A percentile compares a stretch with the other conserved stretches of the same genome.
These are phyloP conservation scores for Cucurbitaria berberidis DNA, from an alignment of 2,329 filamentous ascomycete genomes.

Conservation along the genomic window DNA sequence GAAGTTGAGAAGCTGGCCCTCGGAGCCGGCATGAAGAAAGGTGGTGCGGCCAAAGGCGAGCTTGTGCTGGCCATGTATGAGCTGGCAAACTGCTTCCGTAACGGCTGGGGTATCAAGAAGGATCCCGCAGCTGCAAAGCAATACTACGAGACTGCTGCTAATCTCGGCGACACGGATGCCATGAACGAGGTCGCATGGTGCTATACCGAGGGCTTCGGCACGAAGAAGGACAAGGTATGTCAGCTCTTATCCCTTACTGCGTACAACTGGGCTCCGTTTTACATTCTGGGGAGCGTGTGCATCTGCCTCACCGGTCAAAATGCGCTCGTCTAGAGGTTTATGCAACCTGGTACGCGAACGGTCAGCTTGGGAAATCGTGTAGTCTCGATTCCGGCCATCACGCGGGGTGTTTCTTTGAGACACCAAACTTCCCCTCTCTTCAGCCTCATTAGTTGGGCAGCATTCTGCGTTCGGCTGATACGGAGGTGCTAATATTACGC, in stretches of 20 bases:
- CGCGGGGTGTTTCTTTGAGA: constrained; percentile 36
- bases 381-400: constrained; percentile 27
- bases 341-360: constrained; percentile 29
- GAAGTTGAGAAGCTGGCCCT: constrained; percentile 85
- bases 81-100: constrained; percentile 87
- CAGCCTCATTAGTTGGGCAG: constrained; percentile 52
- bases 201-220: constrained; percentile 94
- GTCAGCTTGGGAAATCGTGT: constrained; percentile 28
- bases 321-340: constrained; percentile 17
- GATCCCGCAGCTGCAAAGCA: constrained; percentile 84
- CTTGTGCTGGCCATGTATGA: constrained; percentile 96
- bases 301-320: constrained; percentile 35
- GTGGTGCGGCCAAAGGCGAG: constrained; percentile 93
- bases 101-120: constrained; percentile 90
- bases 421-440: constrained; percentile 21
- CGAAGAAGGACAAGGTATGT: constrained; percentile 97
- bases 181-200: constrained; percentile 98
- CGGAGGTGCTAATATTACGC: constrained; percentile 41
- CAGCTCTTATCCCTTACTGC: constrained; percentile 8
- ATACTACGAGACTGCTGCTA: constrained; percentile 98
- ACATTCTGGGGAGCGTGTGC: constrained; percentile 6
- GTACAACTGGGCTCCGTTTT: constrained; percentile 9
- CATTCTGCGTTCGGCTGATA: constrained; percentile 41
- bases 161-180: constrained; percentile 93
- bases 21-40: constrained; percentile 86